Percentiles rank a stretch among this genome's conserved stretches.
phyloP scores from a whole-genome alignment of 352 stramenopile species.

The Phytophthora cryptogea region DNA sequence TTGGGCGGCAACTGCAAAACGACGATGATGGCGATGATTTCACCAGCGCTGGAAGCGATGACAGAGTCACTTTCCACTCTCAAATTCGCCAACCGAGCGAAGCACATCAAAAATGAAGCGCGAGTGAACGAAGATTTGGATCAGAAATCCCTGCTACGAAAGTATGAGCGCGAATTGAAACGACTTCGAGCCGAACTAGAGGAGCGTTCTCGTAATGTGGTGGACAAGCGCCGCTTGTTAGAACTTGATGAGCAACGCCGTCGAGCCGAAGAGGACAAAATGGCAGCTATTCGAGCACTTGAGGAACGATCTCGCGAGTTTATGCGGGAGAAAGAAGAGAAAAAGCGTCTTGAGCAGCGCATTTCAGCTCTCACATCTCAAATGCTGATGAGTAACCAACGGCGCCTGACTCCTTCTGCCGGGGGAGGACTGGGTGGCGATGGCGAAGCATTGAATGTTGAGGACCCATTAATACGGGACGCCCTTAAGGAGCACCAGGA shows the following conservation, averaged over 20 bases:
- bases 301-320: conserved; percentile 93
- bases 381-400: conserved; percentile 89
- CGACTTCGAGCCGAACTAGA: conserved; percentile 92
- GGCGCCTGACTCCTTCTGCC: conserved; percentile 26
- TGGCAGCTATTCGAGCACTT: conserved; percentile 92
- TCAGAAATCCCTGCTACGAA: conserved; percentile 92
- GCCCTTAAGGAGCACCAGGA: conserved; percentile 91
- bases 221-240: conserved; percentile 92
- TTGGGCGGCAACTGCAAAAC: conserved; percentile 95
- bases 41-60: conserved; percentile 87
- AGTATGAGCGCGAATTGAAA: conserved; percentile 96
- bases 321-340: conserved; percentile 96
- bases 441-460: conserved; percentile 47
- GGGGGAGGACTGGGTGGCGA: conserved; percentile 24
- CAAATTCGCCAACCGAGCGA: conserved; percentile 94
- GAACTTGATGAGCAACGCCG: conserved; percentile 90
- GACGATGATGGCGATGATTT: conserved; percentile 97
- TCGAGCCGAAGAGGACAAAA: conserved; percentile 94
- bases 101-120: conserved; percentile 93
- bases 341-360: conserved; percentile 93
- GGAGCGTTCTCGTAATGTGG: conserved; percentile 92
- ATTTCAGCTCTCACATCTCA: conserved; percentile 93
- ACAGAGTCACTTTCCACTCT: conserved; percentile 93
- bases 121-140: conserved; percentile 93
- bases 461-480: conserved; percentile 81